These are phyloP conservation scores for Fraxinus ornus DNA, from an alignment of 305 asterid genomes.

Conservation along the genomic window DNA sequence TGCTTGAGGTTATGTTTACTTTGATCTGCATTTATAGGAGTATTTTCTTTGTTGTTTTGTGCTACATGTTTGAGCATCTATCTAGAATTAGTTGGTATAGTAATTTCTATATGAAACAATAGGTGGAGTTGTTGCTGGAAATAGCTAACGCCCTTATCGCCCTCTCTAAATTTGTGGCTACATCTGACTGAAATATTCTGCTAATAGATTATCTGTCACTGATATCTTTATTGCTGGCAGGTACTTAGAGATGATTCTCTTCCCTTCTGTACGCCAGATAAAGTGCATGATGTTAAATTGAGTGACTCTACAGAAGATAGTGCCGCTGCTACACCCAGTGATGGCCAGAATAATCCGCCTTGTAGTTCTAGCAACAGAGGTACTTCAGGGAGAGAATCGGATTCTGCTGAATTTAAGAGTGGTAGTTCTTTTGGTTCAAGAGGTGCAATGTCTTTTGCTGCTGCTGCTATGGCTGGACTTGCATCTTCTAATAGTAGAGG, in stretches of 20 bases:
- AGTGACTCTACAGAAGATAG: conserved; percentile 68
- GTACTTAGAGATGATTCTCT: conserved; percentile 71
- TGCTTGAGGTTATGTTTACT: background rate
- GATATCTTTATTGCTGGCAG: conserved; percentile 45
- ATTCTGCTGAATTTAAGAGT: conserved; percentile 66
- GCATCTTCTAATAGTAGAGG: conserved; percentile 80
- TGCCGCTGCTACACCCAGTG: conserved; percentile 45
- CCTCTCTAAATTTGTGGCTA: background rate
- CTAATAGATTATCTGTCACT: background rate
- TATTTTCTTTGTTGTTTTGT: background rate
- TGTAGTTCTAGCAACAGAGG: conserved; percentile 84
- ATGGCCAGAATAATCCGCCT: conserved; percentile 57
- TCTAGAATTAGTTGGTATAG: conserved; percentile 2
- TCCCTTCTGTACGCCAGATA: conserved; percentile 73
- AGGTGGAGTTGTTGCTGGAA: conserved; percentile 7
- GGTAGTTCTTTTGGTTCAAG: conserved; percentile 87
- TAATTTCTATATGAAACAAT: background rate
- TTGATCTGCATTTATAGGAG: background rate
- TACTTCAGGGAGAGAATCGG: conserved; percentile 45
- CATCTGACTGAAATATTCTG: background rate
- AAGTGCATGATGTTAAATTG: conserved; percentile 89
- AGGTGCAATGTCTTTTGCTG: conserved; percentile 99
- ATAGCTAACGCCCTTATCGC: background rate
- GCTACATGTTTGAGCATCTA: background rate
- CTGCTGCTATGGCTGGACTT: conserved; percentile 99